These are phyloP conservation scores for Arthrobotrys pseudoclavata DNA, from an alignment of 2,329 filamentous ascomycete genomes.

Conservation along the genomic window DNA sequence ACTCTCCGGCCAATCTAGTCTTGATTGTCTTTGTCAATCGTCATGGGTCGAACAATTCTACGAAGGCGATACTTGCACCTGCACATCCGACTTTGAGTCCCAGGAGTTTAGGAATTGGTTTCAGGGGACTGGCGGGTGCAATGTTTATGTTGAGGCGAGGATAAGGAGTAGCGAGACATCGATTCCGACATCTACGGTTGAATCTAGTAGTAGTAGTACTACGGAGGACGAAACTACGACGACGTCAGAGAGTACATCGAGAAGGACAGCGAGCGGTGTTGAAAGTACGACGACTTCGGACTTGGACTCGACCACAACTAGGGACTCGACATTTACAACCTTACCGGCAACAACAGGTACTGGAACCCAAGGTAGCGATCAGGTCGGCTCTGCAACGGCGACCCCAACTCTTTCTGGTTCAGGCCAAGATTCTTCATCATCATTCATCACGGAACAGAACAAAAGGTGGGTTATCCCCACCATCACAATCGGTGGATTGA, in stretches of 20 bases:
- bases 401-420: conserved; percentile 21
- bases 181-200: conserved; percentile 23
- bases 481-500: conserved; percentile 43
- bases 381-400: conserved; percentile 1
- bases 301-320: conserved; percentile 28
- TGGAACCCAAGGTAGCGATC: conserved; percentile 8
- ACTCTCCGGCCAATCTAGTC: conserved; percentile 19
- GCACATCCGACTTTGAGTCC: conserved; percentile 49
- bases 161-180: conserved; percentile 39
- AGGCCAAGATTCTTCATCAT: conserved; percentile 30
- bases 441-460: conserved; percentile 48
- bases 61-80: conserved; percentile 54
- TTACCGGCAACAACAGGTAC: conserved; percentile 18
- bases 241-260: conserved; percentile 17
- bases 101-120: conserved; percentile 59
- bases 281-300: conserved; percentile 23
- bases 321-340: conserved; percentile 47
- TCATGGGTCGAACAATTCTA: conserved; percentile 49
- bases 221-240: conserved; percentile 27
- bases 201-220: not conserved
- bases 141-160: conserved; percentile 45
- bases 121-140: conserved; percentile 43
- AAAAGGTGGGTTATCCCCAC: conserved; percentile 56
- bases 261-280: conserved; percentile 13
- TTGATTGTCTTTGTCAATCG: conserved; percentile 56